A percentile compares a stretch with the other conserved stretches of the same genome.
Conservation (phyloP, 208 protist species). For the Crithidia brevicula region DNA sequence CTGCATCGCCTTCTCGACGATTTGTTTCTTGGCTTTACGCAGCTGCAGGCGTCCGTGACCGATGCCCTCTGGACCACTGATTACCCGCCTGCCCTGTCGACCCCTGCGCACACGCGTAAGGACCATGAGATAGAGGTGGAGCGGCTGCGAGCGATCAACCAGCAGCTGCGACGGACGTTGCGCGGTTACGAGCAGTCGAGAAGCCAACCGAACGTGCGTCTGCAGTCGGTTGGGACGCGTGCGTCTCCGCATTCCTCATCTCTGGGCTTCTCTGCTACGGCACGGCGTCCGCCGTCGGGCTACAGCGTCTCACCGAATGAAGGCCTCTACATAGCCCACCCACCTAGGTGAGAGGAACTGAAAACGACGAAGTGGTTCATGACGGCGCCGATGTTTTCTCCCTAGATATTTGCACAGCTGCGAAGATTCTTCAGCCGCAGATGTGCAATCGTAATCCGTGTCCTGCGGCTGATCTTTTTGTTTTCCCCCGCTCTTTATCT, state of each 20-base stretch:
- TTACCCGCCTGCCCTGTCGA: conserved; percentile 25
- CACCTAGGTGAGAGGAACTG: too few relatives aligned
- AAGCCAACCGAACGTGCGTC: neutral
- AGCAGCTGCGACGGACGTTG: conserved; percentile 29
- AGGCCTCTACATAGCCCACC: conserved; percentile 10
- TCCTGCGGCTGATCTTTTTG: too few relatives aligned
- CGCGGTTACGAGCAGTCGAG: conserved; percentile 22
- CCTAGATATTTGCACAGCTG: too few relatives aligned
- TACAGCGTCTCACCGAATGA: conserved; percentile 2
- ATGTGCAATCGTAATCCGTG: too few relatives aligned
- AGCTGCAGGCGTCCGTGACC: conserved; percentile 29
- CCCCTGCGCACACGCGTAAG: conserved; percentile 6
- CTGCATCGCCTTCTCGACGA: conserved; percentile 25
- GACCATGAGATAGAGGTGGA: conserved; percentile 20
- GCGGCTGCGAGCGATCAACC: conserved; percentile 24
- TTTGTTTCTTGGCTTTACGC: conserved; percentile 20
- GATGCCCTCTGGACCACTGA: conserved; percentile 11
- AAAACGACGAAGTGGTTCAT: too few relatives aligned
- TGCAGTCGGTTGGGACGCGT: too few relatives aligned
- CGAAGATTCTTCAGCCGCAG: too few relatives aligned
- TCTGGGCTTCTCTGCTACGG: neutral
- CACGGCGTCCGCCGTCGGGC: neutral
- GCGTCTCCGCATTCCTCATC: too few relatives aligned
- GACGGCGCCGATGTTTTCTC: neutral
- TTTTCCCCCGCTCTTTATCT: neutral